These are phyloP conservation scores for Zygosaccharomyces sapae DNA, from an alignment of 1,139 yeast species.

Conservation along the genomic window DNA sequence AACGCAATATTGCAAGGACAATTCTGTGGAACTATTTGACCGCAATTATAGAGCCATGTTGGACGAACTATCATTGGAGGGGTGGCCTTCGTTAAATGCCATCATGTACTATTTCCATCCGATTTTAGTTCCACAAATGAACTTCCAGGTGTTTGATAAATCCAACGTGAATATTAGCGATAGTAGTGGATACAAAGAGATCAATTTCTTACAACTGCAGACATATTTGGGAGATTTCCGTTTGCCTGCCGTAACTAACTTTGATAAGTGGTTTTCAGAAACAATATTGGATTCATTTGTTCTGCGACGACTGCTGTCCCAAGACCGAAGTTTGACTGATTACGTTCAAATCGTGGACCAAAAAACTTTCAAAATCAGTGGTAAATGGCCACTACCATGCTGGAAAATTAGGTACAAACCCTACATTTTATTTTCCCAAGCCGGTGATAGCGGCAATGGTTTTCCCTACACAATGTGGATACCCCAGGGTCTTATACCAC, in stretches of 20 bases:
- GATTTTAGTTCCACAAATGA: conserved; percentile 18
- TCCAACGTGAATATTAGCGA: conserved; percentile 19
- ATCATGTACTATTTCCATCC: conserved; percentile 41
- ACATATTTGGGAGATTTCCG: conserved; percentile 13
- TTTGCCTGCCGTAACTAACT: conserved; percentile 22
- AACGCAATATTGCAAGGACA: conserved; percentile 25
- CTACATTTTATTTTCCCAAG: conserved; percentile 16
- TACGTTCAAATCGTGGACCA: conserved; percentile 27
- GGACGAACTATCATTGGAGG: conserved; percentile 23
- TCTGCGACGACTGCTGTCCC: conserved; percentile 18
- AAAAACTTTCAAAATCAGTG: conserved; percentile 16
- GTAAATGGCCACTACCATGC: conserved; percentile 13
- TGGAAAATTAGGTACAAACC: conserved; percentile 29
- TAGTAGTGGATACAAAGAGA: conserved; percentile 9
- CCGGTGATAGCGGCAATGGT: not conserved
- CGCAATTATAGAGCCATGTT: conserved; percentile 30
- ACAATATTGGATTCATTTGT: conserved; percentile 25
- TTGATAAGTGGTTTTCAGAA: conserved; percentile 31
- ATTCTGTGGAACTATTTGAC: conserved; percentile 37
- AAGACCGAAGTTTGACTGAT: conserved; percentile 5
- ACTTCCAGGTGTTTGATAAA: conserved; percentile 6
- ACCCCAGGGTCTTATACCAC: conserved; percentile 24
- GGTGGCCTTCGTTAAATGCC: conserved; percentile 39
- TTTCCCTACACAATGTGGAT: conserved; percentile 22
- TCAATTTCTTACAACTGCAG: conserved; percentile 16